Evolutionary conservation across 192 early-diverging fungal genomes (phyloP).

Genomic region (Spizellomyces sp.): DNA sequence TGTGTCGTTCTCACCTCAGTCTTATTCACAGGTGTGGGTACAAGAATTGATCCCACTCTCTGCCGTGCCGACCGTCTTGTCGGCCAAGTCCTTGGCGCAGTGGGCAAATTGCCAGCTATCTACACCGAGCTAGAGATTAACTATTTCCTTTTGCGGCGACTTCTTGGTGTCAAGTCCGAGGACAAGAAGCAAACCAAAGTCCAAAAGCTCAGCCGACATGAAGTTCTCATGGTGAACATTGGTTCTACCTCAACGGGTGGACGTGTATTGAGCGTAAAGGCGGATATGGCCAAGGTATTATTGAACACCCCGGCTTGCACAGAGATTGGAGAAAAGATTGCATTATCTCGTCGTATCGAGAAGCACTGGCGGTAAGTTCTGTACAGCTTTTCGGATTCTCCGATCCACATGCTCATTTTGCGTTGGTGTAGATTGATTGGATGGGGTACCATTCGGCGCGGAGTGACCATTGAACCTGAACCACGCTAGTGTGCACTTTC

Average conservation of each 20-base stretch:
- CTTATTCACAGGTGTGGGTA: conserved; percentile 69
- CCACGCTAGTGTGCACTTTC: conserved; percentile 7
- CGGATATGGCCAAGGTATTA: conserved; percentile 91
- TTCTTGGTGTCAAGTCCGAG: conserved; percentile 96
- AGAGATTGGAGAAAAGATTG: conserved; percentile 94
- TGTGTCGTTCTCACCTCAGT: too few relatives aligned
- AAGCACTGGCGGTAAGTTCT: conserved; percentile 83
- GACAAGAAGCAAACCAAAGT: conserved; percentile 99
- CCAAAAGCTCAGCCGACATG: conserved; percentile 87
- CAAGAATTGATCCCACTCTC: conserved; percentile 91
- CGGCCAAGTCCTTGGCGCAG: conserved; percentile 90
- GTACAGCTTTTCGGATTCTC: conserved; percentile 32
- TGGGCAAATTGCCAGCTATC: conserved; percentile 90
- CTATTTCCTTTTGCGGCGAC: conserved; percentile 93
- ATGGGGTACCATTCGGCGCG: conserved; percentile 95
- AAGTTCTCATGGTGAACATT: conserved; percentile 95
- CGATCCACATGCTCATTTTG: conserved; percentile 1
- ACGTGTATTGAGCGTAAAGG: conserved; percentile 91
- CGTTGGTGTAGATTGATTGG: conserved; percentile 79
- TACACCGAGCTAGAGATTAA: conserved; percentile 96
- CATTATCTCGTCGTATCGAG: conserved; percentile 92
- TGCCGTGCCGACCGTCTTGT: conserved; percentile 96
- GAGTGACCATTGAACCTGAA: conserved; percentile 69
- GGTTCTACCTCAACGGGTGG: conserved; percentile 94
- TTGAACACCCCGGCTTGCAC: conserved; percentile 92